These are phyloP conservation scores for Mitragyna speciosa DNA, from an alignment of 257 asterid species.

Conservation along the genomic window DNA sequence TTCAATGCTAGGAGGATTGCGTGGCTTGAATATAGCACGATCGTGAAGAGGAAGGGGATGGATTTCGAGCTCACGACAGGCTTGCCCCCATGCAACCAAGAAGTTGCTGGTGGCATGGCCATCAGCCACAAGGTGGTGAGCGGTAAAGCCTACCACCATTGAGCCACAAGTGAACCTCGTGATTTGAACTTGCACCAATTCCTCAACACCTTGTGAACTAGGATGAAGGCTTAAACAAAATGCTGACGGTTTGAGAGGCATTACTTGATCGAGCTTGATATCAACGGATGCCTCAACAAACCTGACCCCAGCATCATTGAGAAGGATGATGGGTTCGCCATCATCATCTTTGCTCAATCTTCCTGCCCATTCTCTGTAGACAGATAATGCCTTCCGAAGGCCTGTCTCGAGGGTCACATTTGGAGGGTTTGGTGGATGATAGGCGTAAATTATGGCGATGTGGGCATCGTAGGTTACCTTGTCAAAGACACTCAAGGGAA, in stretches of 20 bases:
- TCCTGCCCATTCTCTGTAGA: constrained; percentile 78
- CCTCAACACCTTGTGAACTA: constrained; percentile 42
- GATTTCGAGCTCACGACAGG: constrained; percentile 47
- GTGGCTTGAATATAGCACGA: constrained; percentile 55
- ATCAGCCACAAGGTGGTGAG: constrained; percentile 78
- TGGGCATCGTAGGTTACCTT: constrained; percentile 64
- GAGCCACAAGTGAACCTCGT: constrained; percentile 83
- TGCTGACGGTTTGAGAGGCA: constrained; percentile 49
- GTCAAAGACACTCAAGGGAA: constrained; percentile 69
- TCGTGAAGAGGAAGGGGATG: constrained; percentile 54
- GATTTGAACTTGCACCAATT: constrained; percentile 73
- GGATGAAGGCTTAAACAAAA: constrained; percentile 68
- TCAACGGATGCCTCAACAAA: constrained; percentile 77
- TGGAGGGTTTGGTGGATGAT: constrained; percentile 71
- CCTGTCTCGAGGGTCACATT: constrained; percentile 52
- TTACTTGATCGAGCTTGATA: constrained; percentile 41
- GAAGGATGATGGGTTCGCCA: constrained; percentile 45
- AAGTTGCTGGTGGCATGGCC: constrained; percentile 71
- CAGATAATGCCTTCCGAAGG: constrained; percentile 52
- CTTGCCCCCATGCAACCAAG: constrained; percentile 85
- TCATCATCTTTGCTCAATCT: constrained; percentile 50
- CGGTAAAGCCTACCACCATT: constrained; percentile 69
- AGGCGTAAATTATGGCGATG: constrained; percentile 71
- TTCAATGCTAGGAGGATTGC: constrained; percentile 53
- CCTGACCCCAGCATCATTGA: constrained; percentile 67